Percentiles rank a stretch among this genome's conserved stretches.
Evolutionary conservation across 2,329 filamentous ascomycete genomes (phyloP).

Genomic region (Pseudogymnoascus sp.): DNA sequence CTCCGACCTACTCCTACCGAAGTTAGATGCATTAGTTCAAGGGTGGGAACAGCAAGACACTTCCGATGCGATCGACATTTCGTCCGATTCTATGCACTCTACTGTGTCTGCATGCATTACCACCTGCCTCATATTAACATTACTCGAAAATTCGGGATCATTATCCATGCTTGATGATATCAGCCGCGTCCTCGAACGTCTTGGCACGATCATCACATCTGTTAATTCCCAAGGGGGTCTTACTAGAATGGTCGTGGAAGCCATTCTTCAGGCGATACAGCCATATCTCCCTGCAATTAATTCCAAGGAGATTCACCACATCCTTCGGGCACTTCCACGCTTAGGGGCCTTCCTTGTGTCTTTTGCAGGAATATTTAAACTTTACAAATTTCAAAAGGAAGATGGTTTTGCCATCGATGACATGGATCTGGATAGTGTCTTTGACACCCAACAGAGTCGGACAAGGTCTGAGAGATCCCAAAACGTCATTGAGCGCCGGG

Average conservation of each 20-base stretch:
- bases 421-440: slow-evolving; percentile 62
- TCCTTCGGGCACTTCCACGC: slow-evolving; percentile 18
- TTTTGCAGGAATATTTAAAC: slow-evolving; percentile 20
- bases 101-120: slow-evolving; percentile 24
- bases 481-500: slow-evolving; percentile 36
- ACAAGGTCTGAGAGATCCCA: slow-evolving; percentile 31
- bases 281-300: slow-evolving; percentile 24
- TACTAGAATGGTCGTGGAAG: not conserved
- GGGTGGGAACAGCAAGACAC: slow-evolving; percentile 21
- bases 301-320: slow-evolving; percentile 15
- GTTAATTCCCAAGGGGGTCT: not conserved
- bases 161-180: slow-evolving; percentile 18
- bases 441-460: slow-evolving; percentile 52
- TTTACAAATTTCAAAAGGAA: slow-evolving; percentile 3
- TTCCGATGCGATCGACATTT: slow-evolving; percentile 22
- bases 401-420: slow-evolving; percentile 31
- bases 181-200: slow-evolving; percentile 14
- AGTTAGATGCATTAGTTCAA: slow-evolving; percentile 22
- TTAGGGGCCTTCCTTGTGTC: slow-evolving; percentile 22
- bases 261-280: slow-evolving; percentile 22
- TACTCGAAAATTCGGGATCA: slow-evolving; percentile 17
- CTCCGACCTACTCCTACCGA: slow-evolving; percentile 25
- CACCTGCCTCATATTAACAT: slow-evolving; percentile 20
- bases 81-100: slow-evolving; percentile 24
- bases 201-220: slow-evolving; percentile 15